Evolutionary conservation across 208 protist genomes (phyloP).

Genomic region (Leishmania arabica): DNA sequence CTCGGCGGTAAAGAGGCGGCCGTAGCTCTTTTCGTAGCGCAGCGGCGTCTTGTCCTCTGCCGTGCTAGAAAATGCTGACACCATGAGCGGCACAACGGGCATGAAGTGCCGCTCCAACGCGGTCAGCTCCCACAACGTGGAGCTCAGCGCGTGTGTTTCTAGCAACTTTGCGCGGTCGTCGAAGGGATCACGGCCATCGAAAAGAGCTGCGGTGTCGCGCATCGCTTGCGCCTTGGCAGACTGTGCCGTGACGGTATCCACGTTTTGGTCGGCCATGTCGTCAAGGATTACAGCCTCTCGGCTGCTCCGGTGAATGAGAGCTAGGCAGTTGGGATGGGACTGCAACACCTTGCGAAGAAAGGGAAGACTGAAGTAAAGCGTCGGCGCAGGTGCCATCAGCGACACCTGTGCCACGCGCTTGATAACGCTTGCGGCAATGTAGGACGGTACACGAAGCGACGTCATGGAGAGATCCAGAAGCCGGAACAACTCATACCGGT

Average conservation of each 20-base stretch:
- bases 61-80: constrained; percentile 74
- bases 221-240: constrained; percentile 42
- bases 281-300: constrained; percentile 62
- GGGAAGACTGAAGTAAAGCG: constrained; percentile 86
- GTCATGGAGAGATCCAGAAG: constrained; percentile 84
- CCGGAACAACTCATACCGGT: constrained; percentile 88
- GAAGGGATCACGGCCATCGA: constrained; percentile 85
- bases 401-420: constrained; percentile 75
- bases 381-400: constrained; percentile 69
- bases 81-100: constrained; percentile 85
- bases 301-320: constrained; percentile 85
- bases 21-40: constrained; percentile 87
- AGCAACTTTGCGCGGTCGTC: constrained; percentile 39
- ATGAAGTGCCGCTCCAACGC: constrained; percentile 87
- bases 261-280: constrained; percentile 22
- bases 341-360: constrained; percentile 87
- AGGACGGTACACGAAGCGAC: constrained; percentile 79
- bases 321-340: constrained; percentile 85
- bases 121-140: constrained; percentile 90
- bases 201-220: constrained; percentile 61
- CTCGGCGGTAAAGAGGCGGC: constrained; percentile 81
- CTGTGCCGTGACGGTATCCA: constrained; percentile 14
- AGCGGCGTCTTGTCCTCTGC: constrained; percentile 86
- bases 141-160: constrained; percentile 68
- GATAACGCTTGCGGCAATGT: constrained; percentile 82